A percentile compares a stretch with the other conserved stretches of the same genome.
These are phyloP conservation scores for Phlebopus sp. DNA, from an alignment of 1,284 basidiomycete genomes.

Conservation along the genomic window DNA sequence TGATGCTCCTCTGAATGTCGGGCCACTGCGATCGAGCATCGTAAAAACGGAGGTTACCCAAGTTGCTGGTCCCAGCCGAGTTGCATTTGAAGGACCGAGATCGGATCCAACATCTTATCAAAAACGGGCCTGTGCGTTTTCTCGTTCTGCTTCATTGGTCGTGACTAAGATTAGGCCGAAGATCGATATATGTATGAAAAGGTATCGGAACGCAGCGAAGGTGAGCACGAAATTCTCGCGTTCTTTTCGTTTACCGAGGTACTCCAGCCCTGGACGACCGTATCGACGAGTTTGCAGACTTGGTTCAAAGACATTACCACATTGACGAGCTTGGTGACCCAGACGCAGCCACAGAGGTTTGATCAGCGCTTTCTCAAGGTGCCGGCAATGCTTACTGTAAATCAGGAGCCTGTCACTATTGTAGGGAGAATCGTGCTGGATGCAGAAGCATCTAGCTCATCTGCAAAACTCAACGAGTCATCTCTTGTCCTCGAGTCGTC, in stretches of 20 bases:
- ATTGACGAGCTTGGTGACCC: slow-evolving; percentile 79
- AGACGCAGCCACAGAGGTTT: slow-evolving; percentile 64
- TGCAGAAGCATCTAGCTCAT: slow-evolving; percentile 48
- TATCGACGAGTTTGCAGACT: slow-evolving; percentile 80
- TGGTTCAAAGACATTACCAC: slow-evolving; percentile 67
- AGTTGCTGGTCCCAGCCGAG: slow-evolving; percentile 40
- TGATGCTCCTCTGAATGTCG: slow-evolving; percentile 18
- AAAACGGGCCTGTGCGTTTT: slow-evolving; percentile 53
- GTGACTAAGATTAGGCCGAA: slow-evolving; percentile 25
- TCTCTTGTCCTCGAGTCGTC: slow-evolving; percentile 81
- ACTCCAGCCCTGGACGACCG: slow-evolving; percentile 71
- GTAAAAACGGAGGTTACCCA: slow-evolving; percentile 21
- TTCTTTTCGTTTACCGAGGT: not conserved
- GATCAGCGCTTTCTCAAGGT: slow-evolving; percentile 17
- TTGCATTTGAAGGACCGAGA: slow-evolving; percentile 45
- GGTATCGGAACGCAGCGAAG: slow-evolving; percentile 75
- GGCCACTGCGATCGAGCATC: slow-evolving; percentile 8
- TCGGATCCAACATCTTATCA: slow-evolving; percentile 41
- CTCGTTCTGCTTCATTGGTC: not conserved
- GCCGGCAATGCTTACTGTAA: slow-evolving; percentile 5
- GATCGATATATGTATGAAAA: slow-evolving; percentile 96
- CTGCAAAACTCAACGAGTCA: slow-evolving; percentile 70
- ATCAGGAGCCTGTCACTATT: slow-evolving; percentile 69
- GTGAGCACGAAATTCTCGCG: slow-evolving; percentile 38
- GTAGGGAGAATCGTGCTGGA: slow-evolving; percentile 84